These are phyloP conservation scores for Helotiales sp. DNA, from an alignment of 2,329 filamentous ascomycete genomes.

Conservation along the genomic window DNA sequence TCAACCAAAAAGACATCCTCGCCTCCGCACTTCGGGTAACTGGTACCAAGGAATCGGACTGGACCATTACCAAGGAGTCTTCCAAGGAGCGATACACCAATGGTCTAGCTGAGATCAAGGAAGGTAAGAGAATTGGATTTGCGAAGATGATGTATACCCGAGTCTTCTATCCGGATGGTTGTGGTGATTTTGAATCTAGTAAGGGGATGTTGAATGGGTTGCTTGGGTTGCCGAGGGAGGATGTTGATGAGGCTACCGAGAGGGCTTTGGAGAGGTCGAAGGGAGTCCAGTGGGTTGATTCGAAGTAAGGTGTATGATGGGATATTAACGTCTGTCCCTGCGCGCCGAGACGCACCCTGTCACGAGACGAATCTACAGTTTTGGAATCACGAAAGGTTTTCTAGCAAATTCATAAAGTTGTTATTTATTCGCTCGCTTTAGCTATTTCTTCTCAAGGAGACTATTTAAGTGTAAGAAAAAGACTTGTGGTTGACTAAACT, in stretches of 20 bases:
- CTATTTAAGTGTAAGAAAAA: no score
- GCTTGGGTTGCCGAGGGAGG: conserved; percentile 22
- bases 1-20: conserved; percentile 52
- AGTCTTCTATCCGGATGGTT: conserved; percentile 18
- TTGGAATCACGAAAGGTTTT: not conserved
- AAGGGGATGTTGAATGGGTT: conserved; percentile 16
- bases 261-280: not conserved
- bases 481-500: no score
- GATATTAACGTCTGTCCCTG: no score
- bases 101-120: conserved; percentile 13
- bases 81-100: conserved; percentile 10
- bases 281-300: not conserved
- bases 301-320: not conserved
- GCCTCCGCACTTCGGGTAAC: conserved; percentile 27
- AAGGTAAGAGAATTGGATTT: conserved; percentile 17
- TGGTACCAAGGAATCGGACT: conserved; percentile 13
- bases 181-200: conserved; percentile 12
- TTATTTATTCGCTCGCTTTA: no score
- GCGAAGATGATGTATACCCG: conserved; percentile 13
- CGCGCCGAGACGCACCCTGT: no score
- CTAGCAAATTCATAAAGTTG: conserved; percentile 1
- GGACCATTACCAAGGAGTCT: conserved; percentile 13
- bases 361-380: no score
- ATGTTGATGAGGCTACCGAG: conserved; percentile 15
- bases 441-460: no score